These are phyloP conservation scores for Yamadazyma kanchanaburiensis DNA, from an alignment of 1,139 yeast genomes.

Conservation along the genomic window DNA sequence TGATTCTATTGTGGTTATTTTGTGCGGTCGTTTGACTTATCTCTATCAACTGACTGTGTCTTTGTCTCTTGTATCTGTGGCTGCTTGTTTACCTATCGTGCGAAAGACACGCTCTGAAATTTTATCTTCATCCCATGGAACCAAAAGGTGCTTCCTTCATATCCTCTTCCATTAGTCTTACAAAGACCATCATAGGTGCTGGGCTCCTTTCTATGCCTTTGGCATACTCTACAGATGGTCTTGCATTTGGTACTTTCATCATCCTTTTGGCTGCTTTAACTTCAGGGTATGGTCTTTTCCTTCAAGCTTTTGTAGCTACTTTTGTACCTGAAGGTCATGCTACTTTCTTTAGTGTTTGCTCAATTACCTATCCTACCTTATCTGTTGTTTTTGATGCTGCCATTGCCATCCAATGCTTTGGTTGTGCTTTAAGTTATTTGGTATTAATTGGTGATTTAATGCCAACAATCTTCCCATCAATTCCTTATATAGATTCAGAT, in stretches of 20 bases:
- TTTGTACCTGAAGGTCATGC: conserved; percentile 73
- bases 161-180: conserved; percentile 57
- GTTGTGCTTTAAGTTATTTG: conserved; percentile 44
- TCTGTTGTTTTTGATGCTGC: conserved; percentile 83
- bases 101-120: background rate
- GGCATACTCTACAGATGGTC: conserved; percentile 84
- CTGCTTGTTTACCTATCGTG: background rate
- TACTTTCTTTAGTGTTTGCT: conserved; percentile 81
- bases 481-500: conserved; percentile 20
- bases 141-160: conserved; percentile 26
- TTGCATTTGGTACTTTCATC: conserved; percentile 62
- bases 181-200: conserved; percentile 82
- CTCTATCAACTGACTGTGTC: too few relatives aligned
- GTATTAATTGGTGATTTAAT: conserved; percentile 46
- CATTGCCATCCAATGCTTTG: conserved; percentile 77
- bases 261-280: conserved; percentile 72
- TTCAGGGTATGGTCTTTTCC: conserved; percentile 74
- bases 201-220: conserved; percentile 92
- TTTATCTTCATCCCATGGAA: background rate
- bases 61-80: background rate
- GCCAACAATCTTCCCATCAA: conserved; percentile 33
- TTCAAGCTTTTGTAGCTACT: conserved; percentile 73
- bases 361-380: conserved; percentile 79
- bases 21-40: too few relatives aligned
- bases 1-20: too few relatives aligned